Evolutionary conservation across 2,329 filamentous ascomycete species (phyloP).

Genomic region (Aureobasidium sp.): DNA sequence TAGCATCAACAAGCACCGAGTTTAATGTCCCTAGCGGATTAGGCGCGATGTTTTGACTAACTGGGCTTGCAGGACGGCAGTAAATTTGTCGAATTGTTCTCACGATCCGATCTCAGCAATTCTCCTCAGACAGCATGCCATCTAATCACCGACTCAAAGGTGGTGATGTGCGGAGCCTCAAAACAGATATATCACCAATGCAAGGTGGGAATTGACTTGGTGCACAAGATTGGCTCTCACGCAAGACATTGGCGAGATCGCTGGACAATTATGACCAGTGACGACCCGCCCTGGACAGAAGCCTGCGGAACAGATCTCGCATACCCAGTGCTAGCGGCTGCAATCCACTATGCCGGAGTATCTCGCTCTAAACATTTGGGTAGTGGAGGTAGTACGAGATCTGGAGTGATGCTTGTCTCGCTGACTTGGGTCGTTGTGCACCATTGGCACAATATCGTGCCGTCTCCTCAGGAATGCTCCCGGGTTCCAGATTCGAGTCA

Average conservation of each 20-base stretch:
- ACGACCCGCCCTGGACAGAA: neutral
- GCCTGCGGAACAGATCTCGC: neutral
- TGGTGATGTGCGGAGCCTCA: neutral
- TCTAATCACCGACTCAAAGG: neutral
- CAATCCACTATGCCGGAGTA: neutral
- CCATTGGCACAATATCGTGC: neutral
- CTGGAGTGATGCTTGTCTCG: constrained; percentile 2
- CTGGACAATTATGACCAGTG: neutral
- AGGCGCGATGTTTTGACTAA: neutral
- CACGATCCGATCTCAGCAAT: neutral
- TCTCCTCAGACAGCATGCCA: neutral
- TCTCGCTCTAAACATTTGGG: neutral
- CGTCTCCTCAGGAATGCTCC: neutral
- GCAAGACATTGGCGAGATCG: neutral
- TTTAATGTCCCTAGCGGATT: neutral
- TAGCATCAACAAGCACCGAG: neutral
- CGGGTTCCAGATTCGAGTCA: neutral
- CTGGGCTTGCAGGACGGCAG: neutral
- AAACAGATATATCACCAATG: neutral
- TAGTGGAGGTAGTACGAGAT: neutral
- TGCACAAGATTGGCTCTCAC: neutral
- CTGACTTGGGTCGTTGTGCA: neutral
- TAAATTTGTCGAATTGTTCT: neutral
- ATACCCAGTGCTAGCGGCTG: neutral
- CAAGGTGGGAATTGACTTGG: neutral